Evolutionary conservation across 1,139 yeast species (phyloP).

Genomic region (Protomyces arabidopsidicola): DNA sequence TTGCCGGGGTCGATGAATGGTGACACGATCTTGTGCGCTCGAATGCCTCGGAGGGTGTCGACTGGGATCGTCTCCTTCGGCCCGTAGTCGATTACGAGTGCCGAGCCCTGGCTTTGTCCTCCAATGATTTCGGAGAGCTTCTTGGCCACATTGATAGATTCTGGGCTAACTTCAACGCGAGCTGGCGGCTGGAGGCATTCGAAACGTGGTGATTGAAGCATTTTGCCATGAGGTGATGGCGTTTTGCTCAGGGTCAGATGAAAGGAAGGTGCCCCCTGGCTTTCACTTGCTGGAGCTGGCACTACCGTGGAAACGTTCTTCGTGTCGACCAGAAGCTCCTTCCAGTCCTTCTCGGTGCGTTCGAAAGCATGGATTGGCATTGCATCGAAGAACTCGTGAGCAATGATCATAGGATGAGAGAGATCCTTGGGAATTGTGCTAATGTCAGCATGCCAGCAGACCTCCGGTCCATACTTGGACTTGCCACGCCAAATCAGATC

Average conservation of each 20-base stretch:
- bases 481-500: slow-evolving; percentile 42
- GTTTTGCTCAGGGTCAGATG: slow-evolving; percentile 56
- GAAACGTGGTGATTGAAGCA: slow-evolving; percentile 52
- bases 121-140: slow-evolving; percentile 39
- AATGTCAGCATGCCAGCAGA: slow-evolving; percentile 70
- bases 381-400: slow-evolving; percentile 87
- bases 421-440: slow-evolving; percentile 46
- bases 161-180: slow-evolving; percentile 71
- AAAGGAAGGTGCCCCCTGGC: slow-evolving; percentile 46
- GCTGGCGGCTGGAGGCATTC: slow-evolving; percentile 53
- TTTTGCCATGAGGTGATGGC: slow-evolving; percentile 59
- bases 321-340: slow-evolving; percentile 67
- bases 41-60: slow-evolving; percentile 68
- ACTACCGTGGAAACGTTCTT: slow-evolving; percentile 28
- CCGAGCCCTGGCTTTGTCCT: slow-evolving; percentile 59
- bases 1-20: slow-evolving; percentile 73
- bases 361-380: slow-evolving; percentile 70
- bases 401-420: slow-evolving; percentile 58
- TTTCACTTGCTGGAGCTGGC: slow-evolving; percentile 28
- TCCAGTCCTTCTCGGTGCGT: slow-evolving; percentile 62
- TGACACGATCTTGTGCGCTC: slow-evolving; percentile 67
- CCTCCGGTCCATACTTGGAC: slow-evolving; percentile 53
- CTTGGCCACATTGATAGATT: slow-evolving; percentile 51
- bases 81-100: slow-evolving; percentile 75
- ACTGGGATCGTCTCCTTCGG: slow-evolving; percentile 58